Evolutionary conservation across 805 yeast species (phyloP).

Genomic region (Blastobotrys peoriensis): DNA sequence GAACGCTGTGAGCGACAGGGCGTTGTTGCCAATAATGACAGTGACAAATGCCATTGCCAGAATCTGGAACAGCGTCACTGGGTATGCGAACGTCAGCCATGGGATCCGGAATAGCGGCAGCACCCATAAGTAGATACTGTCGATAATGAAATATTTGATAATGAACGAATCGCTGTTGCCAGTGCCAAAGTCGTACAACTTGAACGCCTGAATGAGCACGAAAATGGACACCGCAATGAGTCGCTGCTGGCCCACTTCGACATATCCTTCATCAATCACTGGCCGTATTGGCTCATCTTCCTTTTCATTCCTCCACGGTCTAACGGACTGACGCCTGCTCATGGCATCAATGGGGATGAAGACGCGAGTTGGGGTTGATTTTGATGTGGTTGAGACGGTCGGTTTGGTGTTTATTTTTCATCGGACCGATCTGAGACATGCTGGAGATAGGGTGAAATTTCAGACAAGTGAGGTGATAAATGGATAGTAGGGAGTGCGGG

Average conservation of each 20-base stretch:
- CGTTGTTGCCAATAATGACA: slow-evolving; percentile 43
- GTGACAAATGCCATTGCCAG: slow-evolving; percentile 43
- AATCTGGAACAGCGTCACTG: slow-evolving; percentile 47
- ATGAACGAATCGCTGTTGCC: slow-evolving; percentile 47
- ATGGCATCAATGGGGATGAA: neutral
- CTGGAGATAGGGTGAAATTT: too few relatives aligned
- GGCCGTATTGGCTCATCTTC: slow-evolving; percentile 19
- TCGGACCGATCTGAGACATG: too few relatives aligned
- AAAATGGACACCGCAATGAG: slow-evolving; percentile 60
- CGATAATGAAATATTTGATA: slow-evolving; percentile 66
- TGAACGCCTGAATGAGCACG: slow-evolving; percentile 76
- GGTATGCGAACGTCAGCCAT: slow-evolving; percentile 57
- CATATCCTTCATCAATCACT: slow-evolving; percentile 52
- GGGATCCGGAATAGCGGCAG: slow-evolving; percentile 75
- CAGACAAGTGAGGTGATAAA: too few relatives aligned
- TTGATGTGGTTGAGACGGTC: too few relatives aligned
- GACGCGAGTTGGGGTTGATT: neutral
- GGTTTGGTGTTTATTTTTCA: too few relatives aligned
- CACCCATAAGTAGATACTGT: slow-evolving; percentile 62
- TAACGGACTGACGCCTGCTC: slow-evolving; percentile 10
- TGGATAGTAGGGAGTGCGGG: too few relatives aligned
- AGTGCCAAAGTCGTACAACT: slow-evolving; percentile 58
- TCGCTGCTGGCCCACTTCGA: slow-evolving; percentile 77
- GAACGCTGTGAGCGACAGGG: slow-evolving; percentile 16
- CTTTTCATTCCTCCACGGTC: slow-evolving; percentile 1